Base-by-base conservation (phyloP, 139 green algal species). In the Chlorella ohadii region DNA sequence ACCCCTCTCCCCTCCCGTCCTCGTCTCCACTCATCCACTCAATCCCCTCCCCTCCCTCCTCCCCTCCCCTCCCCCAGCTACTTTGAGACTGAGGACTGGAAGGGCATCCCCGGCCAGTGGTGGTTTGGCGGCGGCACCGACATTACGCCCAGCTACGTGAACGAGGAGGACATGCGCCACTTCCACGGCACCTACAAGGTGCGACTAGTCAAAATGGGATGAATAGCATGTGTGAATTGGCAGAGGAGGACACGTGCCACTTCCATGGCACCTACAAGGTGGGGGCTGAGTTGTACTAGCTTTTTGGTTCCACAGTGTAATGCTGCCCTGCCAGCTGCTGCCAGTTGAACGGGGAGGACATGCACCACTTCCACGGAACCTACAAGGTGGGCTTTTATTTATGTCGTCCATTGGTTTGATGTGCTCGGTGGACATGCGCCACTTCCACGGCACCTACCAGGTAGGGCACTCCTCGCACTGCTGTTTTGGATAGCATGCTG, bases 111-210 rank as follows among this genome's bases (percentile, higher is more conserved):
- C 25, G 92, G 86, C 67, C 96, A 98, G 87, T 99, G 97, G 97
- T 99, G 97, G 97, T 99, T 99, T 90, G 97, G 97, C 39, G 97
- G 97, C 73, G 97, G 97, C 87, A 99, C 96, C 38, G 97, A 99
- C 89, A 97, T 99, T 91, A 99, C 97, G 23, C 97, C 97, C 33
- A 92, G 68, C 65, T 99, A 98, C 87, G 71, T 99, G 1, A 92
- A 95, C 55, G 86, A 93, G 33, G 97, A 99, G 82, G 97, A 99
- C 91, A 95, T 98, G 91, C 92, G 93, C 84, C 97, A 99, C 94
- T 99, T 99, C 91, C 97, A 99, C 79, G 92, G 94, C 56, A 92
- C 85, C 0, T 98, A 98, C 92, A 99, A 99, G 92, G 92, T 94
- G 72, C 44, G 44, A 51, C 6, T 9, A 16, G 44, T 51, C n/a